Evolutionary conservation across 441 rosid species (phyloP), one percentile per base, ranked within the genome.

Genomic region (Croton setiger): DNA sequence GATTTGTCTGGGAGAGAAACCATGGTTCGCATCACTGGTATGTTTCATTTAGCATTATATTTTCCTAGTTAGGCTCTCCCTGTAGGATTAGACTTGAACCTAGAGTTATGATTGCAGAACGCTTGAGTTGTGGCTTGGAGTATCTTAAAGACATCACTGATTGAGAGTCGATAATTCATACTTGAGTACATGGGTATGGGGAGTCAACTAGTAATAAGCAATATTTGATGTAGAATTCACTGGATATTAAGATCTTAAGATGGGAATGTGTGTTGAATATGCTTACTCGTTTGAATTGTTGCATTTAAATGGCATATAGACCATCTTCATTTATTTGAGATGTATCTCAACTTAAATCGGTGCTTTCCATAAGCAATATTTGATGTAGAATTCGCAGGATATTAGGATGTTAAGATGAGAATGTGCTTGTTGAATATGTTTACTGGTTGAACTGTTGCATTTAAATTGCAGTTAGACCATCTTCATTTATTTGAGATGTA

Each of bases 1-100:
- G 96, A 90, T 83, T 74, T 90, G 12, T 88, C 92, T 0, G 96
- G 96, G 17, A 82, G 93, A 64, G 96, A 89, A 88, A 89, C 93
- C 31, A 71, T 89, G 5, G 96, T 89, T 41, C 93, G 96, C 36
- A 83, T 88, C 43, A 90, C 96, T 9, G 96, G 93, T 90, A 73
- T 51, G 67, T 39, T 2, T 45, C 12, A 4, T 0, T 3, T 61
- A 12, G 21, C 49, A 35, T 8, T 13, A 2, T n/a, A 1, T 23
- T 60, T 47, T 55, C 10, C 12, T 18, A 23, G n/a, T 10, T 60
- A 10, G 14, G n/a, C 49, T 33, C n/a, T 44, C 5, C 49, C 17
- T 39, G 3, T 17, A 15, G 31, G 12, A 41, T 39, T 11, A 3
- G 33, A 2, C 9, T n/a, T 1, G 11, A 27, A 9, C 2, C 31